Evolutionary conservation across 768 basidiomycete species (phyloP).

Genomic region (Collybia sp.): DNA sequence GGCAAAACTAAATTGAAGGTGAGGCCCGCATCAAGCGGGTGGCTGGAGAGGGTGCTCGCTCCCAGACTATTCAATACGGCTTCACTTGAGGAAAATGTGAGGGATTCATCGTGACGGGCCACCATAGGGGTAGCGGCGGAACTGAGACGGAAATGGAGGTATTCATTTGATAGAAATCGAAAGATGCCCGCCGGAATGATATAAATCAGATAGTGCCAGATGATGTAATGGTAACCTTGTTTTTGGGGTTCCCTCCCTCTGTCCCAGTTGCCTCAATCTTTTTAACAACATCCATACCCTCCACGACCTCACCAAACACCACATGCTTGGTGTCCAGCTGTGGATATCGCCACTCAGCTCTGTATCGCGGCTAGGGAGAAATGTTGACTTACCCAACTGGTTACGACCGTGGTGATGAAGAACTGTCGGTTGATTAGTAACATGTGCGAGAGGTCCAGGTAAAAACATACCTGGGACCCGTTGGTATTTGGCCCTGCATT

Average conservation of each 20-base stretch:
- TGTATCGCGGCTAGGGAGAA: slow-evolving; percentile 4
- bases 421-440: slow-evolving; percentile 26
- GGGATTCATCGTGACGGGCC: no score
- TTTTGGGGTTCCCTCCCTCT: slow-evolving; percentile 16
- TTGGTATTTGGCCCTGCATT: slow-evolving; percentile 66
- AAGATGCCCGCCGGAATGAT: no score
- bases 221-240: slow-evolving; percentile 39
- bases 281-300: not conserved
- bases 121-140: no score
- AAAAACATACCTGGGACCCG: slow-evolving; percentile 47
- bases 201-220: no score
- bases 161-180: no score
- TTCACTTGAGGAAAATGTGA: no score
- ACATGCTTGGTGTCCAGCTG: not conserved
- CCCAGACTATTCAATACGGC: no score
- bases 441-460: not conserved
- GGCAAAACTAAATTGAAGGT: no score
- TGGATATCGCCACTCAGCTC: no score
- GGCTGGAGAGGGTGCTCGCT: no score
- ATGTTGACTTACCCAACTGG: slow-evolving; percentile 32
- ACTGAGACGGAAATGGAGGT: no score
- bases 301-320: not conserved
- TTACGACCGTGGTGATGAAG: slow-evolving; percentile 53
- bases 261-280: slow-evolving; percentile 9
- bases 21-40: no score